Base-by-base conservation (phyloP, 768 basidiomycete genomes). In the Russula brevipes region DNA sequence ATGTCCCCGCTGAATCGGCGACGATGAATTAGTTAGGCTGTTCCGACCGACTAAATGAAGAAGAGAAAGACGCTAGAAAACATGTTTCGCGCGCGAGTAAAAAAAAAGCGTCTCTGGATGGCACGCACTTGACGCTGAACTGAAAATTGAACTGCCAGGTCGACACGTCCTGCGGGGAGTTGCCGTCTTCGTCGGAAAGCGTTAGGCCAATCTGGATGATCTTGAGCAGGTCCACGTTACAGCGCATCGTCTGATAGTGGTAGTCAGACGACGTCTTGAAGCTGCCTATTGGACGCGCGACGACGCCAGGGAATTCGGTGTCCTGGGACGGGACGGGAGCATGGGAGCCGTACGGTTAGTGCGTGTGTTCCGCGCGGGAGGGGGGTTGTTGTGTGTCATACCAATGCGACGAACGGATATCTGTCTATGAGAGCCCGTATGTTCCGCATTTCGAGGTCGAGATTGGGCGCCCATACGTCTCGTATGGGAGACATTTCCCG, bases 61-160 rank as follows among this genome's bases (percentile, higher is more conserved):
- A 24, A 24, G 24, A 24, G 24, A 24, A 24, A 24, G 24, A 24
- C 24, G 24, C 24, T 24, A 24, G 24, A 24, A 24, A 42, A 19
- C 36, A 45, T 53, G 38, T 52, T 45, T 45, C 44, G 44, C 31
- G 35, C 38, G 38, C 38, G 38, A 7, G 24, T 19, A 33, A 53
- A 45, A 24, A 24, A 24, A 24, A 24, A 1, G 24, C 24, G 24
- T 24, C 24, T 24, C 24, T 1, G n/a, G 19, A 49, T n/a, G 38
- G 53, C 12, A 79, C 88, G 68, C 72, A 94, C 96, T 83, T 83
- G 65, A 94, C 77, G 74, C 84, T 91, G 75, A 98, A 99, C 72
- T 83, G 84, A 79, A 99, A 98, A 75, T 99, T 99, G 79, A 99
- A 99, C 75, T 99, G 97, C 97, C 97, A 99, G 57, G 95, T 97